Evolutionary conservation across 2,329 filamentous ascomycete genomes (phyloP), one percentile per base, ranked within the genome.

Genomic region (Cadophora gregata): DNA sequence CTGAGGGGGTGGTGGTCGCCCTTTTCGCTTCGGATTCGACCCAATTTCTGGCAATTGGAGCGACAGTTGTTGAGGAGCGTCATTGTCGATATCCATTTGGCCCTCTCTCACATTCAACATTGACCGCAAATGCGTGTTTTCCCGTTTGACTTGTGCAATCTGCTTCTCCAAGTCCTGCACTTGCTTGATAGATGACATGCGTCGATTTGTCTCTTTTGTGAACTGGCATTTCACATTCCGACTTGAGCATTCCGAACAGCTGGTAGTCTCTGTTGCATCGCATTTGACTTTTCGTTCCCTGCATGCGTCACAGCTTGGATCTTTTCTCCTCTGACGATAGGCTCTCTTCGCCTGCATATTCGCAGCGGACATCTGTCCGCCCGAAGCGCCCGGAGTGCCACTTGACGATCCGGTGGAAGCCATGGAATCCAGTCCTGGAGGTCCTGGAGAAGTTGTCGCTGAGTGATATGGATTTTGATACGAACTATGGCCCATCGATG

Each of bases 121-220:
- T 33, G 90, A 88, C 62, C 88, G 88, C 47, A 97, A 81, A 68
- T 89, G 90, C 64, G 83, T 85, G 75, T 97, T 94, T 78, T 97
- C 92, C 66, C 93, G 88, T 76, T 90, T 92, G 48, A 96, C 85
- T 62, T 90, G 86, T 56, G 91, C 87, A 75, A 97, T 87, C 79
- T 97, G 94, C 79, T 93, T 96, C 80, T 98, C 95, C 29, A 99
- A 84, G 78, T 99, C 96, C 80, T 98, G 96, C 14, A 98, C 92
- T 82, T 97, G 96, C 86, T 98, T 99, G 81, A 98, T 98, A 1
- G 95, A 98, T 21, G 96, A 98, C 96, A 99, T 99, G 69, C 96
- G 89, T 67, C 96, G 87, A 78, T 99, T 99, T 14, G 96, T 99
- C 80, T 99, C 96, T 81, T 99, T 99, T 59, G 96, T 99, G 78